Evolutionary conservation across 1,284 basidiomycete species (phyloP).

Genomic region (Pisolithus thermaeus): DNA sequence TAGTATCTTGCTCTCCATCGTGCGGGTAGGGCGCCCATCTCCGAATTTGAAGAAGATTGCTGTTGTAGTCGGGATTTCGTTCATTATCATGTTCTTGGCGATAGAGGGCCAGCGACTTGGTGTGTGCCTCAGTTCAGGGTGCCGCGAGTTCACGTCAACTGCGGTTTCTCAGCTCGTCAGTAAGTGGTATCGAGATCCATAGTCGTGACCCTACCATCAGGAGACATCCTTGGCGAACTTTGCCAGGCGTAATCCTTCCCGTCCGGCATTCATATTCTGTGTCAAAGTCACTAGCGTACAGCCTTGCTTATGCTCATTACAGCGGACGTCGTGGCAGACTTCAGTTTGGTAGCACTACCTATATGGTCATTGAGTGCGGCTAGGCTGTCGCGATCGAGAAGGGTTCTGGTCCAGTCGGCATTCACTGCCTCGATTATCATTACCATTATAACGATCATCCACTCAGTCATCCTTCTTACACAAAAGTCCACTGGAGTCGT

Average conservation of each 20-base stretch:
- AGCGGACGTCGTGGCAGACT: constrained; percentile 19
- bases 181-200: constrained; percentile 8
- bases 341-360: constrained; percentile 14
- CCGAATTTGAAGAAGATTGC: constrained; percentile 7
- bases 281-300: neutral
- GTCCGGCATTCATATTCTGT: neutral
- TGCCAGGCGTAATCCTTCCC: neutral
- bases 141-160: constrained; percentile 6
- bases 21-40: constrained; percentile 19
- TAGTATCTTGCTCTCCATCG: constrained; percentile 22
- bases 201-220: neutral
- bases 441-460: constrained; percentile 13
- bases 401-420: constrained; percentile 11
- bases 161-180: constrained; percentile 16
- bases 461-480: constrained; percentile 6
- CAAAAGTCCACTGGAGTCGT: constrained; percentile 11
- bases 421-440: constrained; percentile 23
- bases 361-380: constrained; percentile 11
- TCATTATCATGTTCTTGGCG: constrained; percentile 11
- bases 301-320: constrained; percentile 4
- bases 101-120: constrained; percentile 9
- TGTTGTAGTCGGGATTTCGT: constrained; percentile 10
- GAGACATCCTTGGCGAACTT: neutral
- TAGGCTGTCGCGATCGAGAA: constrained; percentile 10
- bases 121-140: constrained; percentile 11